Evolutionary conservation across 2,329 filamentous ascomycete species (phyloP), one percentile per base, ranked within the genome.

Genomic region (Aspergillus awamori): DNA sequence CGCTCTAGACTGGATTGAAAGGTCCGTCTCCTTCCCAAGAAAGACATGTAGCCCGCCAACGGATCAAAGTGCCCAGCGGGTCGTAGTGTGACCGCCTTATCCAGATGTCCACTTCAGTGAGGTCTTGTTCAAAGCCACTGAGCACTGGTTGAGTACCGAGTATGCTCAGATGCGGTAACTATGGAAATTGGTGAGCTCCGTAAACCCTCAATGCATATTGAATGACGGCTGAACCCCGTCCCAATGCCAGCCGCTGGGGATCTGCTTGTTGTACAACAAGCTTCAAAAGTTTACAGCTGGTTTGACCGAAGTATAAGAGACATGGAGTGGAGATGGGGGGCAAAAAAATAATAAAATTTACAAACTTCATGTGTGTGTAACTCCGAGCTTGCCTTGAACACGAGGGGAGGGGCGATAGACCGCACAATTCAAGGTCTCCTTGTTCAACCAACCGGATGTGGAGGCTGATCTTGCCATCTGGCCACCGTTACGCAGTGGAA

Each of bases 11-110:
- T 38, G 28, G 15, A 28, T 20, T 20, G 26, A 38, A 45, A 47
- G 53, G 57, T 60, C 58, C 57, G 53, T 53, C 53, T 48, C 58
- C 47, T 60, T 56, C 58, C 45, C 56, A 56, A 47, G 15, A 26
- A 38, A 41, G 57, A 22, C 17, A 54, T 48, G 41, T 55, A 55
- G 41, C 41, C 22, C 41, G 20, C 20, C 20, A 5, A 45, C 41
- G 41, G 20, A 20, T 24, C 33, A 45, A 45, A n/a, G n/a, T 22
- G 22, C 41, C 22, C 20, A 22, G 41, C 41, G 41, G 22, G 41
- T 43, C 41, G 41, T 22, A 43, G 17, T 43, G 17, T 43, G 41
- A 43, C 41, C 41, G 20, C 17, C 41, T 22, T 22, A 22, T 11
- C 41, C 41, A 43, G 41, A 45, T 36, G 20, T 22, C 20, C 41